Base-by-base conservation (phyloP, 176 grass and related monocot genomes). In the Melocanna baccifera region DNA sequence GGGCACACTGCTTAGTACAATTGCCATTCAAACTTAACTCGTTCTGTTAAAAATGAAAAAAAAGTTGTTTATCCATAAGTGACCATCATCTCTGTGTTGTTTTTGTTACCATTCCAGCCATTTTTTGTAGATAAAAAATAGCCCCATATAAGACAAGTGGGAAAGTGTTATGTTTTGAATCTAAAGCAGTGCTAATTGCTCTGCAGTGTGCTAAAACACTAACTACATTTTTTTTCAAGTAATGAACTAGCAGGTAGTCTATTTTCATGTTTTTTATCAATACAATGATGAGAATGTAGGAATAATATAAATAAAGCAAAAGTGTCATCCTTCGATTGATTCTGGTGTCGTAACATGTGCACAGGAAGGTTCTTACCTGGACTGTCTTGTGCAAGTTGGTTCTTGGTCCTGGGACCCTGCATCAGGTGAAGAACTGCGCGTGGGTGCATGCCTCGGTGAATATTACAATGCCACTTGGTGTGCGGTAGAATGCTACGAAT, bases 341-440 rank as follows among this genome's bases (percentile, higher is more conserved):
- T 51, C 23, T 69, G 5, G 19, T 76, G 19, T 34, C 10, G 41
- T 14, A 30, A 48, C 28, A 50, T 72, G 6, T 71, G 48, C 67
- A 80, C 78, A 93, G 91, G 85, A 79, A 85, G 85, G 88, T 79
- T 78, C 88, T 84, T 85, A 72, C 78, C 80, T 78, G 57, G 85
- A 90, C 67, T 81, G 59, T 52, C 85, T 83, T 79, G 67, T 88
- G 62, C 80, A 74, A 77, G 66, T 90, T 50, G 66, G 91, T 51
- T 86, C 88, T 76, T 93, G 91, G 91, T 85, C 88, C 20, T 93
- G 91, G 91, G 91, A 93, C 50, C 46, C 84, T 37, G 37, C 76
- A 51, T 74, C 85, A 10, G 85, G 76, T 69, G 88, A 93, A 76
- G 91, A 93, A 77, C 58, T 93, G 55, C 86, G 88, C 43, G 91